Evolutionary conservation across 371 early-diverging fungal species (phyloP).

Genomic region (Encephalitozoon romaleae): DNA sequence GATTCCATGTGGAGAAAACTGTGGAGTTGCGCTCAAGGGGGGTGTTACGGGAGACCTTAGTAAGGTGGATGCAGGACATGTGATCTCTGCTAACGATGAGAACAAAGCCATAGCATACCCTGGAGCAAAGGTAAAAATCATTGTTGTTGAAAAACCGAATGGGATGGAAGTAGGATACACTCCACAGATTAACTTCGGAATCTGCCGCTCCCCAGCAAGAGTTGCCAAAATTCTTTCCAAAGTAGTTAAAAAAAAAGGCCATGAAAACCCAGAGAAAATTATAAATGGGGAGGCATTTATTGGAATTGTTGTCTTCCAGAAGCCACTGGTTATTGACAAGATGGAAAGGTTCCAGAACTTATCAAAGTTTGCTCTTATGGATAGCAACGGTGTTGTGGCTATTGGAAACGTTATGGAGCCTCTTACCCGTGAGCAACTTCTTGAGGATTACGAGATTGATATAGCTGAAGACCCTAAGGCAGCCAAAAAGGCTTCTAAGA

Average conservation of each 20-base stretch:
- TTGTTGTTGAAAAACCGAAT: conserved; percentile 39
- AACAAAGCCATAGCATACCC: conserved; percentile 23
- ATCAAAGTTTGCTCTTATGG: conserved; percentile 59
- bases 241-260: neutral
- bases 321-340: conserved; percentile 53
- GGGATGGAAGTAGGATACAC: conserved; percentile 55
- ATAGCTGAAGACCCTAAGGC: neutral
- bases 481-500: neutral
- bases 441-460: neutral
- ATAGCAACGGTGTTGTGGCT: conserved; percentile 53
- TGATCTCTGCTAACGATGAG: conserved; percentile 49
- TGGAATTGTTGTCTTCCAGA: conserved; percentile 52
- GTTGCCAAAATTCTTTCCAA: conserved; percentile 44
- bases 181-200: conserved; percentile 56
- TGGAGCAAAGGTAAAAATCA: conserved; percentile 41
- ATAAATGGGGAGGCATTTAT: conserved; percentile 30
- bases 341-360: conserved; percentile 51
- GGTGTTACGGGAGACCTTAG: conserved; percentile 33
- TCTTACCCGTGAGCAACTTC: conserved; percentile 33
- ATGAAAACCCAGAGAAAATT: conserved; percentile 20
- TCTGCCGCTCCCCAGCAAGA: conserved; percentile 49
- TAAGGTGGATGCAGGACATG: conserved; percentile 51
- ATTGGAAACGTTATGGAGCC: conserved; percentile 49
- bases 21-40: conserved; percentile 56
- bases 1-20: conserved; percentile 56